A percentile compares a stretch with the other conserved stretches of the same genome.
Conservation (phyloP, 1,139 yeast genomes). For the Scheffersomyces parashehatae region DNA sequence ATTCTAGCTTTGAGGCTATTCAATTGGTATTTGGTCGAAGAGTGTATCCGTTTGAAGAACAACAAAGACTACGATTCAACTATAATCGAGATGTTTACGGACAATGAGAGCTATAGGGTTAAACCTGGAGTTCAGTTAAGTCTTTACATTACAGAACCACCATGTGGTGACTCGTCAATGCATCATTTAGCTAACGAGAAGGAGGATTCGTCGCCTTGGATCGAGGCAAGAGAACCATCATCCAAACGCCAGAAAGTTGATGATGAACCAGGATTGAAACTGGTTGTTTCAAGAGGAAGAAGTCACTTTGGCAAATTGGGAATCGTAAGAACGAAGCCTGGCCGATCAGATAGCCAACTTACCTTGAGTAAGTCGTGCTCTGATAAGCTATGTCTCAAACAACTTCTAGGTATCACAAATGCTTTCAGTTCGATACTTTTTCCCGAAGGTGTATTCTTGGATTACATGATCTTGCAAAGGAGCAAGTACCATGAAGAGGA, state of each 20-base stretch:
- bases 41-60: constrained; percentile 14
- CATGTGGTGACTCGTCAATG: constrained; percentile 93
- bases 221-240: constrained; percentile 5
- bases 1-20: constrained; percentile 69
- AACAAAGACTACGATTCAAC: constrained; percentile 4
- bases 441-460: constrained; percentile 45
- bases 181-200: constrained; percentile 13
- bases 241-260: neutral
- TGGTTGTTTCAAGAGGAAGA: constrained; percentile 55
- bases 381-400: constrained; percentile 73
- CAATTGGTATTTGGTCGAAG: constrained; percentile 46
- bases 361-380: constrained; percentile 84
- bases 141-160: constrained; percentile 75
- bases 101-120: constrained; percentile 22
- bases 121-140: constrained; percentile 44
- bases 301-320: constrained; percentile 60
- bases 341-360: constrained; percentile 70
- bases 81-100: constrained; percentile 20
- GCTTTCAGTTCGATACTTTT: constrained; percentile 48
- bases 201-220: constrained; percentile 13
- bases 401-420: constrained; percentile 60
- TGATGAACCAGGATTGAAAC: neutral
- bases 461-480: constrained; percentile 55
- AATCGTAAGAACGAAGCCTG: constrained; percentile 85
- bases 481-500: constrained; percentile 30